phyloP scores from a whole-genome alignment of 2,329 filamentous ascomycete species.

The Atkinsonella texensis region DNA sequence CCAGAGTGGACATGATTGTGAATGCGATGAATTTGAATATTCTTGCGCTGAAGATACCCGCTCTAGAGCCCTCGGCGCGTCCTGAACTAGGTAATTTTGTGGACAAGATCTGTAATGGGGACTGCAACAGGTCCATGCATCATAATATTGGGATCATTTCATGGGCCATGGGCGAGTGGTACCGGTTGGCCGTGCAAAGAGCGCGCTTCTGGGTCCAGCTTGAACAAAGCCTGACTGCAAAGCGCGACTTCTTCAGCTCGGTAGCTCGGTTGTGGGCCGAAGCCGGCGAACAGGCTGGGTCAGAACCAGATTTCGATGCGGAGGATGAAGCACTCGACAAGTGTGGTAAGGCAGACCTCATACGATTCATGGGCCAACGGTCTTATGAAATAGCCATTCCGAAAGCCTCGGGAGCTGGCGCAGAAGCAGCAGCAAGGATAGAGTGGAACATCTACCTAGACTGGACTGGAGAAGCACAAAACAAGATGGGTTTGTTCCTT shows the following conservation, averaged over 20 bases:
- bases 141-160: constrained; percentile 47
- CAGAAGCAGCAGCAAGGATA: constrained; percentile 35
- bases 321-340: constrained; percentile 7
- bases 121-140: constrained; percentile 32
- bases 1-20: constrained; percentile 46
- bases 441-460: constrained; percentile 56
- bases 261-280: constrained; percentile 14
- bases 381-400: constrained; percentile 32
- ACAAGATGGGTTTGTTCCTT: constrained; percentile 39
- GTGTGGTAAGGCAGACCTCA: constrained; percentile 28
- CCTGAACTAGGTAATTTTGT: constrained; percentile 46
- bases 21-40: constrained; percentile 41
- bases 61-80: constrained; percentile 45
- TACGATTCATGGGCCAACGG: constrained; percentile 42
- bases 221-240: constrained; percentile 31
- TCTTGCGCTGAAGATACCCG: constrained; percentile 37
- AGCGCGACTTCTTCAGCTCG: constrained; percentile 16
- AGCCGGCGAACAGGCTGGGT: constrained; percentile 12
- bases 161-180: constrained; percentile 60
- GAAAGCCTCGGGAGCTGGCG: constrained; percentile 17
- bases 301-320: constrained; percentile 13
- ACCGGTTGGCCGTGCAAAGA: constrained; percentile 45
- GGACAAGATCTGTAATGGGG: constrained; percentile 26
- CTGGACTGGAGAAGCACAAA: constrained; percentile 61
- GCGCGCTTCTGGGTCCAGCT: constrained; percentile 51